These are phyloP conservation scores for Daldinia concentrica DNA, from an alignment of 495 filamentous ascomycete genomes.

Conservation along the genomic window DNA sequence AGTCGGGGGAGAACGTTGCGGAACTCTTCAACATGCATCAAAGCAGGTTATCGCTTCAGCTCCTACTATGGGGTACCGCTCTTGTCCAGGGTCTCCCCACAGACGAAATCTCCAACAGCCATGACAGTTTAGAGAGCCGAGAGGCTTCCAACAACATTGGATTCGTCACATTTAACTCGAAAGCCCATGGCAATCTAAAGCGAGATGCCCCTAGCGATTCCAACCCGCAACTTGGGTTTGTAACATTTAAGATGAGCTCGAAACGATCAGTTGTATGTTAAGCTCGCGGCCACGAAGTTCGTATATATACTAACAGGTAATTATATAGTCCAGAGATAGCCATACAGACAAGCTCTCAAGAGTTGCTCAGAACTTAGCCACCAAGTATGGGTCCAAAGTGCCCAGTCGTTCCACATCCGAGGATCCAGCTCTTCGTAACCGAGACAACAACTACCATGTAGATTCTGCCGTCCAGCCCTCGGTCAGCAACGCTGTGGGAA, in stretches of 20 bases:
- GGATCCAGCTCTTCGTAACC: constrained; percentile 38
- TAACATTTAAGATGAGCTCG: constrained; percentile 44
- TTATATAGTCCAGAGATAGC: constrained; percentile 13
- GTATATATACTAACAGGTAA: constrained; percentile 21
- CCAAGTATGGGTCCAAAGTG: constrained; percentile 30
- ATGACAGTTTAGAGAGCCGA: constrained; percentile 8
- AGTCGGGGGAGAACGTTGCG: constrained; percentile 21
- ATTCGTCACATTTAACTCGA: not conserved
- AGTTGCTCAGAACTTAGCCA: constrained; percentile 28
- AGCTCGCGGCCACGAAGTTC: not conserved
- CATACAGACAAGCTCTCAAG: constrained; percentile 27
- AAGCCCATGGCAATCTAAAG: not conserved
- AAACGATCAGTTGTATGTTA: constrained; percentile 37
- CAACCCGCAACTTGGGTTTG: constrained; percentile 23
- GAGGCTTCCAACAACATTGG: not conserved
- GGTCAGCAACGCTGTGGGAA: constrained; percentile 64
- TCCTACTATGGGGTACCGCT: constrained; percentile 55
- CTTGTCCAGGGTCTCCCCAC: constrained; percentile 49
- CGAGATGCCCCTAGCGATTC: not conserved
- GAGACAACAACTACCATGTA: constrained; percentile 65
- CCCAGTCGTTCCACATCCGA: constrained; percentile 9
- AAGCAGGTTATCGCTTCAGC: constrained; percentile 47
- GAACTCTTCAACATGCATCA: constrained; percentile 51
- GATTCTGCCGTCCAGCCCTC: constrained; percentile 64
- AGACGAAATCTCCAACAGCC: not conserved